Base-by-base conservation (phyloP, 441 rosid species). In the Adansonia grandidieri region DNA sequence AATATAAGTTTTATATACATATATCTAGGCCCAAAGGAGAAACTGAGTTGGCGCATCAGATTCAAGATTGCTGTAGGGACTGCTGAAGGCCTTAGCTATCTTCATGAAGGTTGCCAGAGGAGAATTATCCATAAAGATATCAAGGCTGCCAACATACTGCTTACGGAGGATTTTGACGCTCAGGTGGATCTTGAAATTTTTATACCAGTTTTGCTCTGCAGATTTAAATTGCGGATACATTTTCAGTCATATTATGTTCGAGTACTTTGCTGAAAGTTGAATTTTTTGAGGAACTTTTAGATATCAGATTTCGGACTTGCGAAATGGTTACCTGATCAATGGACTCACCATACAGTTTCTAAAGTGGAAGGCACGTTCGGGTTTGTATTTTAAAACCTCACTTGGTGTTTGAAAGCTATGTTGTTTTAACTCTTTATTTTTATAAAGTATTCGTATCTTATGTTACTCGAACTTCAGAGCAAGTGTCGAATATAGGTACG, bases 361-460 rank as follows among this genome's bases (percentile, higher is more conserved):
- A 88, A 91, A 83, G 82, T 96, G 9, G 97, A 93, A 88, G 98
- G 98, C 87, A 96, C 98, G 79, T 93, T 96, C 64, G 99, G 99
- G 99, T 96, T 81, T 24, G 89, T 74, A 56, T 65, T 76, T 2
- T 37, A 9, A 48, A 67, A 71, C 56, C 66, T 11, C 5, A 28
- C 32, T 28, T 28, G 32, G 32, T 28, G 32, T 28, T 28, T 28
- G 32, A 28, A 28, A 28, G 2, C 32, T 28, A 28, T 28, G 32
- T 28, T 28, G 32, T 28, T 28, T 28, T 28, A 28, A 28, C 2
- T 28, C 32, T 28, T 28, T 28, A 28, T 28, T 28, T 28, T 28
- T 28, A 28, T 28, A 2, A 28, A 28, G 32, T 28, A 28, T 28
- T 28, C 32, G 32, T 28, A 28, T 28, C 32, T 28, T 28, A 28